Conservation (phyloP, 495 filamentous ascomycete species). For the Chaetomium cochliodes region DNA sequence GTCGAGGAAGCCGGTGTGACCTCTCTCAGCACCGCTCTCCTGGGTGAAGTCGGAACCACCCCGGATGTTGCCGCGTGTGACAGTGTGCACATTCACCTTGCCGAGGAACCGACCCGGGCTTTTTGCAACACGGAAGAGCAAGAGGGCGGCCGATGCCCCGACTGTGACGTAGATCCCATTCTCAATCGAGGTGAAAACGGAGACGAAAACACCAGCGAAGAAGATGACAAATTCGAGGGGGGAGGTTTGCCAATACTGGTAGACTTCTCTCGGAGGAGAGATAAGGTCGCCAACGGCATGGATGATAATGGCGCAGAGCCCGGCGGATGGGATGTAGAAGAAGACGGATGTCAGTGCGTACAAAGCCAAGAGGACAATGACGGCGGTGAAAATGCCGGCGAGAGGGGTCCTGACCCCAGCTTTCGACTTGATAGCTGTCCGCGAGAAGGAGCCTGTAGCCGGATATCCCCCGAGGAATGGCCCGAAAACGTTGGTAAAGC, state of each 20-base stretch:
- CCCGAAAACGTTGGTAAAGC: conserved; percentile 84
- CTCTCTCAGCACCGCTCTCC: neutral
- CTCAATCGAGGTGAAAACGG: conserved; percentile 84
- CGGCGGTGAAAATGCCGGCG: conserved; percentile 84
- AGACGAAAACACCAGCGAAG: conserved; percentile 89
- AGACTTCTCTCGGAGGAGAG: conserved; percentile 88
- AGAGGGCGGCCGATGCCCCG: conserved; percentile 65
- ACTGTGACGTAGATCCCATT: conserved; percentile 90
- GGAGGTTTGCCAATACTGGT: conserved; percentile 93
- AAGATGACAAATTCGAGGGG: conserved; percentile 91
- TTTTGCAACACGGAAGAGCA: conserved; percentile 82
- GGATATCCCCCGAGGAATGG: conserved; percentile 95
- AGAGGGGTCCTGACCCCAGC: conserved; percentile 93
- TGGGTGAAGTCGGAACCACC: conserved; percentile 47
- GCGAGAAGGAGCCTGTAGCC: conserved; percentile 93
- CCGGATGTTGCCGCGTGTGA: conserved; percentile 40
- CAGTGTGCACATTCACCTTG: conserved; percentile 63
- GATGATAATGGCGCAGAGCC: conserved; percentile 92
- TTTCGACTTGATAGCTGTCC: conserved; percentile 97
- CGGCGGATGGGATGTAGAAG: conserved; percentile 87
- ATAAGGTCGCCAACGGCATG: conserved; percentile 95
- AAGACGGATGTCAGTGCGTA: conserved; percentile 93
- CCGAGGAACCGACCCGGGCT: conserved; percentile 86
- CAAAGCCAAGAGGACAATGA: conserved; percentile 89
- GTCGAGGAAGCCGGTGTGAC: conserved; percentile 83